These are phyloP conservation scores for sunflower (Helianthus annuus) DNA, from an alignment of 129 eudicot species.

Conservation along the genomic window DNA sequence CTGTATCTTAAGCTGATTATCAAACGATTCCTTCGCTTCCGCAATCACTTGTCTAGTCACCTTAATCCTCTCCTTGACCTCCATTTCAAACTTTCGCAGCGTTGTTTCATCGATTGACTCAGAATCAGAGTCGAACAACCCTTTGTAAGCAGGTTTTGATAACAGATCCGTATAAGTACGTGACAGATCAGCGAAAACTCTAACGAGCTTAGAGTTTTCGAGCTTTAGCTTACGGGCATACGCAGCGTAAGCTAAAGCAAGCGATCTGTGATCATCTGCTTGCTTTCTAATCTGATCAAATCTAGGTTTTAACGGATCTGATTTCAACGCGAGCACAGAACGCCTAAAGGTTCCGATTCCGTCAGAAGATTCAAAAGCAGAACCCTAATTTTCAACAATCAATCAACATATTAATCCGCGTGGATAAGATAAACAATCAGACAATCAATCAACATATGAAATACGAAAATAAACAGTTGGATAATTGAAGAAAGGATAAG, in stretches of 20 bases:
- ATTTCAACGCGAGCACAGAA: constrained; percentile 65
- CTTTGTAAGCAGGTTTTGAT: constrained; percentile 47
- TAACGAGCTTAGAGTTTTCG: constrained; percentile 71
- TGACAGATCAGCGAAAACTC: constrained; percentile 71
- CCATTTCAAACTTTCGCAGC: constrained; percentile 69
- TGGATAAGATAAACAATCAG: background rate
- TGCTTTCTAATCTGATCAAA: constrained; percentile 77
- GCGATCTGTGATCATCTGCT: constrained; percentile 70
- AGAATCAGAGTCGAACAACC: constrained; percentile 45
- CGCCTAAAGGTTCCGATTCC: constrained; percentile 50
- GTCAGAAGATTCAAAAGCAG: constrained; percentile 4
- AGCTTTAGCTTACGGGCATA: constrained; percentile 83
- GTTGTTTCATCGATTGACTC: constrained; percentile 45
- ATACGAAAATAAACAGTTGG: too few species aligned
- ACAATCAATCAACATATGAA: background rate
- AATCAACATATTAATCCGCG: too few species aligned
- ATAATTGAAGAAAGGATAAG: background rate
- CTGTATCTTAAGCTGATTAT: constrained; percentile 76
- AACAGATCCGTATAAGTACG: constrained; percentile 59
- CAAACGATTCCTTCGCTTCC: constrained; percentile 82
- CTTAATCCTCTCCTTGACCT: constrained; percentile 49
- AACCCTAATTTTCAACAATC: constrained; percentile 47
- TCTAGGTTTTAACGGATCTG: constrained; percentile 75
- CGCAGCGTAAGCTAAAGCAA: constrained; percentile 70
- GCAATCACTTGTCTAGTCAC: constrained; percentile 55